phyloP scores from a whole-genome alignment of 1,139 yeast genomes.

The Blastobotrys aristatus region DNA sequence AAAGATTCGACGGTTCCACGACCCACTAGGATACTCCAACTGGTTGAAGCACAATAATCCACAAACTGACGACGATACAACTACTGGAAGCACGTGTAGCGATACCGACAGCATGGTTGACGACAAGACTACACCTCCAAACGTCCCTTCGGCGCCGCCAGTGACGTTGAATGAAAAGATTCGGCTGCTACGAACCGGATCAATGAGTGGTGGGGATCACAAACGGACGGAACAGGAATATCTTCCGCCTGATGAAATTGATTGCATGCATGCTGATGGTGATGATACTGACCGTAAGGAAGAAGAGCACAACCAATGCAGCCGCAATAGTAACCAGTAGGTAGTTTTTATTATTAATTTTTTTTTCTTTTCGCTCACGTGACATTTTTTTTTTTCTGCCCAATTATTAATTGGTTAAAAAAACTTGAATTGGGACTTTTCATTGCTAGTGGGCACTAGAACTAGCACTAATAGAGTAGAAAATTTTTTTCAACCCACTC shows the following conservation, averaged over 20 bases:
- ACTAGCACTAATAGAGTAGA: not conserved
- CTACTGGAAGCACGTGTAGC: not conserved
- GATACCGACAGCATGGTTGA: not conserved
- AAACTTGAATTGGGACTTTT: no score
- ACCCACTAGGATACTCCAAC: constrained; percentile 32
- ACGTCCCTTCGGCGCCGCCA: constrained; percentile 30
- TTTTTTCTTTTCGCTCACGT: no score
- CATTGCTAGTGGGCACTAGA: no score
- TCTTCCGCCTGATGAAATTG: constrained; percentile 1
- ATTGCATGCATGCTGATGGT: not conserved
- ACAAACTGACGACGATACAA: not conserved
- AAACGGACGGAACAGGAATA: constrained; percentile 5
- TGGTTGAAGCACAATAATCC: constrained; percentile 21
- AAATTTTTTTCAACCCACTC: not conserved
- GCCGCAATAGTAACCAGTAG: not conserved
- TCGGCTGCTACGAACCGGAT: constrained; percentile 29
- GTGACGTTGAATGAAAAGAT: constrained; percentile 32
- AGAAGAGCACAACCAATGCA: no score
- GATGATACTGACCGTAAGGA: not conserved
- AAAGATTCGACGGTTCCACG: constrained; percentile 45
- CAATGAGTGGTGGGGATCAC: constrained; percentile 12
- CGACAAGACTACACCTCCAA: constrained; percentile 15
- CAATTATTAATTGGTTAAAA: no score
- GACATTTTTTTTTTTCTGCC: no score
- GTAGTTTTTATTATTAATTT: no score